A percentile compares a stretch with the other conserved stretches of the same genome.
These are phyloP conservation scores for Emericellopsis atlantica DNA, from an alignment of 2,329 filamentous ascomycete species.

Conservation along the genomic window DNA sequence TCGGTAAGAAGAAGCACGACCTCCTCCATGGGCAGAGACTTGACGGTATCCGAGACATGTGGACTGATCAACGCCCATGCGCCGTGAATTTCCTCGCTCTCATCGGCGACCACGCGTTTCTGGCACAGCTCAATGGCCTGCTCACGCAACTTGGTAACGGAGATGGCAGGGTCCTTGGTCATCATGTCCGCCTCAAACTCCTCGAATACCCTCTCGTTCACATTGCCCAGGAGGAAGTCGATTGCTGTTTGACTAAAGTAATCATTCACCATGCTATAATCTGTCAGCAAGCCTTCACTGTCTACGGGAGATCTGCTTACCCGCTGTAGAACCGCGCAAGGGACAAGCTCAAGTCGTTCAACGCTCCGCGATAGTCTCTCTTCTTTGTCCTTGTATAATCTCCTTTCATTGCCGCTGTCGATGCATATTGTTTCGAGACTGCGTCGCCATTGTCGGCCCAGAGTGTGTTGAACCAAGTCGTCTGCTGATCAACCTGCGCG, in stretches of 20 bases:
- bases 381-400: conserved; percentile 90
- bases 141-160: conserved; percentile 71
- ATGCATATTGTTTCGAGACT: conserved; percentile 90
- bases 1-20: conserved; percentile 80
- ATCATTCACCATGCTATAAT: conserved; percentile 82
- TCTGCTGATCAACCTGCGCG: conserved; percentile 63
- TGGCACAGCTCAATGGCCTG: conserved; percentile 82
- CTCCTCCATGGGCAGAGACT: conserved; percentile 70
- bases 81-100: conserved; percentile 72
- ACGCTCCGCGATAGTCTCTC: conserved; percentile 77
- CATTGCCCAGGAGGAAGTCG: conserved; percentile 85
- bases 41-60: conserved; percentile 53
- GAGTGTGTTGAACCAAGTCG: conserved; percentile 86
- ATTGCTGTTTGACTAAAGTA: conserved; percentile 94
- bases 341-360: conserved; percentile 85
- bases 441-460: conserved; percentile 98
- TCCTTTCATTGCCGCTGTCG: conserved; percentile 88
- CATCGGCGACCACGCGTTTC: conserved; percentile 73
- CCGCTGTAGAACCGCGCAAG: conserved; percentile 62
- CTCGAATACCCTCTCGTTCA: conserved; percentile 73
- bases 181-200: conserved; percentile 94
- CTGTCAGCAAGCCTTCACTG: background rate
- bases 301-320: conserved; percentile 23
- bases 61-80: conserved; percentile 86
- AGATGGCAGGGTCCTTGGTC: conserved; percentile 82